Conservation (phyloP, 2,329 filamentous ascomycete species). For the Rosellinia necatrix region DNA sequence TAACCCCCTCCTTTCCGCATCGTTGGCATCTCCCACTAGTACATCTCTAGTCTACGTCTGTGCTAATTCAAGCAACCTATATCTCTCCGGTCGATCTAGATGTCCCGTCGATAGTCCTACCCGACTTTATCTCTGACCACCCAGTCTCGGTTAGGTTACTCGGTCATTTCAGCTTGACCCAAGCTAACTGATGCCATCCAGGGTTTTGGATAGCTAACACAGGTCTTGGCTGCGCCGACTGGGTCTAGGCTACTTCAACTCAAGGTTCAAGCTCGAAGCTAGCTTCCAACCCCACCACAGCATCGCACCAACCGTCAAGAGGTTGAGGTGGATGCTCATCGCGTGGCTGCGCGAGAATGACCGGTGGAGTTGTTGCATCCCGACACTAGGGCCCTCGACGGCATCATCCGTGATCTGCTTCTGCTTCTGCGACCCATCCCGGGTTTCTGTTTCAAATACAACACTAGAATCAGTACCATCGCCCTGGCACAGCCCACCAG, state of each 20-base stretch:
- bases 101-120: too few species aligned
- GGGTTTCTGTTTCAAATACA: constrained; percentile 1
- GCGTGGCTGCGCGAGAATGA: constrained; percentile 45
- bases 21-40: too few species aligned
- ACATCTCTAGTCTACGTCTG: too few species aligned
- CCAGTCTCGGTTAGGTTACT: too few species aligned
- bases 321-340: constrained; percentile 50
- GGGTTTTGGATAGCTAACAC: too few species aligned
- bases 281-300: constrained; percentile 41
- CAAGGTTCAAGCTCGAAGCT: constrained; percentile 30
- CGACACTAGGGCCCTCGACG: constrained; percentile 24
- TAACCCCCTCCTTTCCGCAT: too few species aligned
- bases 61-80: too few species aligned
- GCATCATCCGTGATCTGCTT: constrained; percentile 27
- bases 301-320: constrained; percentile 42
- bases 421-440: constrained; percentile 16
- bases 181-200: not conserved
- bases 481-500: not conserved
- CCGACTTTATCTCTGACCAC: too few species aligned
- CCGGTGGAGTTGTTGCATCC: constrained; percentile 39
- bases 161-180: too few species aligned
- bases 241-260: constrained; percentile 5
- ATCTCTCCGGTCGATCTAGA: too few species aligned
- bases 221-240: too few species aligned
- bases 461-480: not conserved